Conservation (phyloP, 345 rosid genomes). For the Dipteronia dyeriana region DNA sequence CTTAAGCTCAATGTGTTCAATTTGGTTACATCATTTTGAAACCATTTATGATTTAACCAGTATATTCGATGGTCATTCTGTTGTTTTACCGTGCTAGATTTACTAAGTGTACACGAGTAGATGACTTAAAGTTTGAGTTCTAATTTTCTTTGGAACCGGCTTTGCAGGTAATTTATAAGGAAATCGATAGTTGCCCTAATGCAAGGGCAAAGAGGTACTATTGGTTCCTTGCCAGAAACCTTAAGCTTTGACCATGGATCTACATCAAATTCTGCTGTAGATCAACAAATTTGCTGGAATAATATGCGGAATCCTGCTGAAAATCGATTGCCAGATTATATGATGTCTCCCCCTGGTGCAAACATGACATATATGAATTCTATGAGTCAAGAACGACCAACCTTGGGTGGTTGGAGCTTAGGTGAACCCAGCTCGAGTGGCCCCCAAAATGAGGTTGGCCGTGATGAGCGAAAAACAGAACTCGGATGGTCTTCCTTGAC, state of each 20-base stretch:
- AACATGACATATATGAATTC: constrained; percentile 42
- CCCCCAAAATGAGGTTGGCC: constrained; percentile 40
- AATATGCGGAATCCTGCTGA: constrained; percentile 53
- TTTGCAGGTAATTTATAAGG: constrained; percentile 16
- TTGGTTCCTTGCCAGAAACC: constrained; percentile 73
- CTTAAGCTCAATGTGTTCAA: not conserved
- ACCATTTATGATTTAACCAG: constrained; percentile 2
- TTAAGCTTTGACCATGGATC: constrained; percentile 82
- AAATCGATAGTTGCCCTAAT: constrained; percentile 44
- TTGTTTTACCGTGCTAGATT: constrained; percentile 16
- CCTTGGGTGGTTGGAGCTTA: constrained; percentile 45
- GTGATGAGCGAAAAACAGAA: constrained; percentile 43
- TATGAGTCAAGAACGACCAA: constrained; percentile 51
- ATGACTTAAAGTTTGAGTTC: constrained; percentile 26
- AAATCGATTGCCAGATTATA: constrained; percentile 44
- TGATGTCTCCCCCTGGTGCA: constrained; percentile 46
- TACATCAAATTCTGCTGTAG: constrained; percentile 56
- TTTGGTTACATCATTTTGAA: not conserved
- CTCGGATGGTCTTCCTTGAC: constrained; percentile 44
- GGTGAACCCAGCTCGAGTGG: constrained; percentile 61
- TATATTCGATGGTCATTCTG: not conserved
- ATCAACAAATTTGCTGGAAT: constrained; percentile 70
- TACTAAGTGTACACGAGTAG: not conserved
- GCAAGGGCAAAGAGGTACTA: constrained; percentile 82
- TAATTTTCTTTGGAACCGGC: constrained; percentile 22